A percentile compares a stretch with the other conserved stretches of the same genome.
These are phyloP conservation scores for Diaporthe sp. DNA, from an alignment of 2,329 filamentous ascomycete genomes.

Conservation along the genomic window DNA sequence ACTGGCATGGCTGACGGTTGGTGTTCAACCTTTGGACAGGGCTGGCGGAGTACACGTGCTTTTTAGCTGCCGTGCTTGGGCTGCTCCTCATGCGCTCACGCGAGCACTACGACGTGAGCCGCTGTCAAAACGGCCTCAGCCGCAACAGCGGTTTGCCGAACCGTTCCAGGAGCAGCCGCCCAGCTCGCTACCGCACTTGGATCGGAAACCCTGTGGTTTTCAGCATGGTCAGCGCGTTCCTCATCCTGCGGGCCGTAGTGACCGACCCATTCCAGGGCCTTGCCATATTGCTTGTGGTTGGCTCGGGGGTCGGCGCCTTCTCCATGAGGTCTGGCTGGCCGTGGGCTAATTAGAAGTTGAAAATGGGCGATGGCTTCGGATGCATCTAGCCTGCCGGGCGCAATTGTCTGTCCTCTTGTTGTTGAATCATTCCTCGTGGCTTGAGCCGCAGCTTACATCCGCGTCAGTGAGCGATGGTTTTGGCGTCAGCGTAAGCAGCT, in stretches of 20 bases:
- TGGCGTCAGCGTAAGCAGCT: slow-evolving; percentile 4
- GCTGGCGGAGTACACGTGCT: slow-evolving; percentile 46
- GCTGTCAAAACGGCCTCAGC: slow-evolving; percentile 13
- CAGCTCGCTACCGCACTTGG: slow-evolving; percentile 44
- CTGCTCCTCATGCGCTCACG: slow-evolving; percentile 45
- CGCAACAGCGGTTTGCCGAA: not conserved
- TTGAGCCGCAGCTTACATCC: slow-evolving; percentile 8
- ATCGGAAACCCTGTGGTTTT: slow-evolving; percentile 47
- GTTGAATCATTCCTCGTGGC: not conserved
- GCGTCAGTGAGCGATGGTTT: not conserved
- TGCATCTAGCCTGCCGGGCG: slow-evolving; percentile 19
- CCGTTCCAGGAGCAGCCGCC: slow-evolving; percentile 32
- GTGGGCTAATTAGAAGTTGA: slow-evolving; percentile 35
- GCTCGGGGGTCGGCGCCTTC: slow-evolving; percentile 46
- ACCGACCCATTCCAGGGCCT: slow-evolving; percentile 48
- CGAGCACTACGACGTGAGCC: slow-evolving; percentile 40
- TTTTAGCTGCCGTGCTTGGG: slow-evolving; percentile 46
- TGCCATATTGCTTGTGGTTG: slow-evolving; percentile 47
- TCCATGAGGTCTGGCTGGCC: slow-evolving; percentile 44
- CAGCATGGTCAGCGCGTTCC: slow-evolving; percentile 45
- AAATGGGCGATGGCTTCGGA: slow-evolving; percentile 16
- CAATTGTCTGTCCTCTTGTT: not conserved
- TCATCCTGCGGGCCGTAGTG: slow-evolving; percentile 48
- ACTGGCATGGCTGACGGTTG: not conserved
- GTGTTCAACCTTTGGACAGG: slow-evolving; percentile 40